These are phyloP conservation scores for Lanzia echinophila DNA, from an alignment of 2,329 filamentous ascomycete species.

Conservation along the genomic window DNA sequence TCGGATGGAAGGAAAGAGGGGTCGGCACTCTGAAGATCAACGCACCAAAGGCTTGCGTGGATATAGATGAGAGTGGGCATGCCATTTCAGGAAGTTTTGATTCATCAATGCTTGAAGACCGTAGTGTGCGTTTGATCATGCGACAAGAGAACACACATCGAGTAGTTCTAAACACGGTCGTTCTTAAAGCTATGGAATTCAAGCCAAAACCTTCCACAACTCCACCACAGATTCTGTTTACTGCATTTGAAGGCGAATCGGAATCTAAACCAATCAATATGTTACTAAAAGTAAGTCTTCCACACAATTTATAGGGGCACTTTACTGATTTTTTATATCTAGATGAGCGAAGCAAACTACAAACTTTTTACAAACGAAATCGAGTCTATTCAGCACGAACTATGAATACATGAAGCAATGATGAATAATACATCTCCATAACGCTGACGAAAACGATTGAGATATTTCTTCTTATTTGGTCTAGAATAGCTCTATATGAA, in stretches of 20 bases:
- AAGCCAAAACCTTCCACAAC: constrained; percentile 61
- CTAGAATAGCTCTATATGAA: constrained; percentile 18
- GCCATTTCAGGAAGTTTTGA: constrained; percentile 50
- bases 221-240: constrained; percentile 56
- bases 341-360: constrained; percentile 31
- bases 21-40: constrained; percentile 82
- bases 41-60: constrained; percentile 51
- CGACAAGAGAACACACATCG: constrained; percentile 84
- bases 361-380: constrained; percentile 30
- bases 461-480: constrained; percentile 18
- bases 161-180: constrained; percentile 76
- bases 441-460: background rate
- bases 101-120: constrained; percentile 45
- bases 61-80: constrained; percentile 46
- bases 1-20: constrained; percentile 83
- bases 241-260: constrained; percentile 52
- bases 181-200: constrained; percentile 74
- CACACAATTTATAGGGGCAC: constrained; percentile 5
- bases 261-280: constrained; percentile 50
- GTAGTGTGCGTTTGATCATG: constrained; percentile 70
- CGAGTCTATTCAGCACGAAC: constrained; percentile 30
- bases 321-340: background rate
- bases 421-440: background rate
- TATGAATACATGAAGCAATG: constrained; percentile 12
- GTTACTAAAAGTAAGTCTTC: constrained; percentile 50